Evolutionary conservation across 768 basidiomycete species (phyloP).

Genomic region (Lactifluus piperatus): DNA sequence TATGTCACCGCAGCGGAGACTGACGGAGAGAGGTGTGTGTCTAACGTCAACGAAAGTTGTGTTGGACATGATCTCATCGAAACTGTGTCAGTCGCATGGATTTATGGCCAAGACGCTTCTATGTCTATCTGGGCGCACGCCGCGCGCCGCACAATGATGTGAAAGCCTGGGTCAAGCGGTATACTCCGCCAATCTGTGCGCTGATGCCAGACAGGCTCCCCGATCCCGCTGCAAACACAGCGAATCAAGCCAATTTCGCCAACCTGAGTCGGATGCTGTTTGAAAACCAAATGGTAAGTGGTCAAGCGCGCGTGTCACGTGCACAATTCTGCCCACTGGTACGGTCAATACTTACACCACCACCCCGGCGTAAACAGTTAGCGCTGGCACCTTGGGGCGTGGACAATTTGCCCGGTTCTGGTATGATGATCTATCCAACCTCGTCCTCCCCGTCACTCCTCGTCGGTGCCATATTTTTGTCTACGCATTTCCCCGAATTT

Average conservation of each 20-base stretch:
- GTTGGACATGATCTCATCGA: background rate
- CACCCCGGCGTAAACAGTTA: constrained; percentile 8
- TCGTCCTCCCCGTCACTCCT: constrained; percentile 12
- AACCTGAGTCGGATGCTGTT: constrained; percentile 43
- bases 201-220: constrained; percentile 54
- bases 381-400: constrained; percentile 15
- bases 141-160: constrained; percentile 38
- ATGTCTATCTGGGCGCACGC: constrained; percentile 34
- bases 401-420: constrained; percentile 15
- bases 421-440: constrained; percentile 20
- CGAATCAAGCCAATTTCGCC: constrained; percentile 48
- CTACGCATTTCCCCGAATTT: constrained; percentile 45
- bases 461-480: constrained; percentile 16
- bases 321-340: background rate
- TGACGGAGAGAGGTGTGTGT: constrained; percentile 59
- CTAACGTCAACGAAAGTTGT: background rate
- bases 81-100: constrained; percentile 36
- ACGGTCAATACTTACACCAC: too few species aligned
- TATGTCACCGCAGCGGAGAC: constrained; percentile 59
- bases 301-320: background rate
- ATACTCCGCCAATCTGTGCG: constrained; percentile 42
- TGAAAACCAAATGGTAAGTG: constrained; percentile 44
- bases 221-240: constrained; percentile 38
- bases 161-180: constrained; percentile 42
- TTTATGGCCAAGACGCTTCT: constrained; percentile 44